A percentile compares a stretch with the other conserved stretches of the same genome.
phyloP scores from a whole-genome alignment of 176 grass and related monocot species.

The Oryza meyeriana region DNA sequence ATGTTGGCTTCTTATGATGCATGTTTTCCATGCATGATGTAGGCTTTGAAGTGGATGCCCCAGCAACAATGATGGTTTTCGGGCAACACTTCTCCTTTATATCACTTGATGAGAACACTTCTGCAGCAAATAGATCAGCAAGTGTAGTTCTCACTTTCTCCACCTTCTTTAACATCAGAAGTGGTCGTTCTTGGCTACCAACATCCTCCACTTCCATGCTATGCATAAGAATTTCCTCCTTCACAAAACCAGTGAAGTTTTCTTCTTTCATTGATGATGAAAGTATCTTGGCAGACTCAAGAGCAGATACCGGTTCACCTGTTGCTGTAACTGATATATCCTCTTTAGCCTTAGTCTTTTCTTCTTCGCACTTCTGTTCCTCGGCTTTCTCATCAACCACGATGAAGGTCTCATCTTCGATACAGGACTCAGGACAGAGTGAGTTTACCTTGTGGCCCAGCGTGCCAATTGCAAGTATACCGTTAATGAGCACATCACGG shows the following conservation, averaged over 20 bases:
- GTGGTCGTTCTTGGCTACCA: constrained; percentile 59
- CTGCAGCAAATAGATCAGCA: constrained; percentile 93
- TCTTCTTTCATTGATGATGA: constrained; percentile 48
- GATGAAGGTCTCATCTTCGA: constrained; percentile 28
- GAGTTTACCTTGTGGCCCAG: constrained; percentile 59
- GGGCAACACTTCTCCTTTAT: constrained; percentile 27
- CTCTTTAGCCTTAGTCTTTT: constrained; percentile 30
- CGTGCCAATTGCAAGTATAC: constrained; percentile 86
- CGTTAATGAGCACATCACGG: constrained; percentile 68
- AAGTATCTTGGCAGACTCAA: constrained; percentile 36
- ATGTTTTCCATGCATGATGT: constrained; percentile 37
- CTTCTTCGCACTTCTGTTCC: constrained; percentile 32
- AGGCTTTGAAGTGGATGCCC: constrained; percentile 37
- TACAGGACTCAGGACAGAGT: constrained; percentile 29
- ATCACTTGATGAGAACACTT: constrained; percentile 40
- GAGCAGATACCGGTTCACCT: constrained; percentile 18
- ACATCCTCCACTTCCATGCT: constrained; percentile 33
- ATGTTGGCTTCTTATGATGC: constrained; percentile 48
- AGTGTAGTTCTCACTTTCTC: constrained; percentile 87
- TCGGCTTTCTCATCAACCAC: constrained; percentile 30
- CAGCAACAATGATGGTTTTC: constrained; percentile 9
- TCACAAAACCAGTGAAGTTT: constrained; percentile 22
- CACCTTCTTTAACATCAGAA: constrained; percentile 67
- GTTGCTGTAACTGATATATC: not conserved
- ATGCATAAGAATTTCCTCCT: constrained; percentile 28